Evolutionary conservation across 495 filamentous ascomycete species (phyloP), one percentile per base, ranked within the genome.

Genomic region (Penicillium manginii): DNA sequence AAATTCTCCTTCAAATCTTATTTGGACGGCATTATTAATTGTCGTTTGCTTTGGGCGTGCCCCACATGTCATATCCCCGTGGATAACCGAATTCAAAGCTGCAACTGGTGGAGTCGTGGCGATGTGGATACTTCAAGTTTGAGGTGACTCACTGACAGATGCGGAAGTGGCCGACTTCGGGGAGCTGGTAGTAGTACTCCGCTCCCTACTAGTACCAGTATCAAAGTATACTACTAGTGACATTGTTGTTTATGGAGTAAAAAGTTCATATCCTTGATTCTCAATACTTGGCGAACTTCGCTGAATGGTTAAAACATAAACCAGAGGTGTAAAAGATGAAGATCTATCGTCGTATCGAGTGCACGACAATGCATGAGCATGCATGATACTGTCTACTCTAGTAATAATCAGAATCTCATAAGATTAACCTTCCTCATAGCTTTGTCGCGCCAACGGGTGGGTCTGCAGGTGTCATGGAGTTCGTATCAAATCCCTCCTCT

Each of bases 401-500:
- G 26, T 29, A 37, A 37, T 37, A 10, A 43, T 43, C 17, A 43
- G 26, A 29, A 29, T 29, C 1, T 8, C 26, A 29, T 29, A 29
- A 29, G 3, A 29, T 4, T 29, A 5, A 29, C 26, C 9, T 29
- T 35, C 14, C 32, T 64, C 40, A 64, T 39, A 64, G 35, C 47
- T 64, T 64, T 8, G 54, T 53, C 21, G 47, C 26, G 55, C 32
- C 37, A 37, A 21, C 37, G 42, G 62, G 18, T 11, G 37, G 40
- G 7, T 66, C 66, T 23, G 64, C 56, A 3, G 67, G 64, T 11
- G 63, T 65, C 73, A 78, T 78, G n/a, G 72, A 67, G 15, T 76
- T 74, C 10, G 77, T 77, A 66, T 79, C 72, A 57, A 91, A 92
- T 1, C 81, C 81, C 67, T 93, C 90, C 61, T 93, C 90, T 8